Evolutionary conservation across 148 eudicot species (phyloP).

Genomic region (Nepenthes gracilis): DNA sequence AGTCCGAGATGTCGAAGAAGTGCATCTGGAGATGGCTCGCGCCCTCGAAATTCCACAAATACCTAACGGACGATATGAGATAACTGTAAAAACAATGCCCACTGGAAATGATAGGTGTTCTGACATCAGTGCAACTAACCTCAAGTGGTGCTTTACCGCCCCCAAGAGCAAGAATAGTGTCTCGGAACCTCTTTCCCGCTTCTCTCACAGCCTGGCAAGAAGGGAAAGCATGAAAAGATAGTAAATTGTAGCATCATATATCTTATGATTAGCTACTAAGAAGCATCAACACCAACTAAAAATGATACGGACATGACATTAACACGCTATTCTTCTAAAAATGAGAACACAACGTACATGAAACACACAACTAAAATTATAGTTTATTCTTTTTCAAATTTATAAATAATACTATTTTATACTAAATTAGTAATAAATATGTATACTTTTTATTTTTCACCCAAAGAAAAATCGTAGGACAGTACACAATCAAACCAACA

Average conservation of each 20-base stretch:
- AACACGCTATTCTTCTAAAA: too few species aligned
- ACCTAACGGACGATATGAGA: slow-evolving; percentile 30
- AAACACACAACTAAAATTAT: too few species aligned
- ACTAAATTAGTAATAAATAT: too few species aligned
- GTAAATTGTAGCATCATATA: background rate
- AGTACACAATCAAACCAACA: too few species aligned
- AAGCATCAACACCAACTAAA: too few species aligned
- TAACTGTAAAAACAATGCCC: background rate
- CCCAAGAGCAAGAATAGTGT: slow-evolving; percentile 94
- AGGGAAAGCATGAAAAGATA: slow-evolving; percentile 2
- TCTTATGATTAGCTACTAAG: background rate
- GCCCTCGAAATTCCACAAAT: slow-evolving; percentile 86
- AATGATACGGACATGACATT: too few species aligned
- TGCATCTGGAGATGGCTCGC: slow-evolving; percentile 95
- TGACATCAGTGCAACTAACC: slow-evolving; percentile 22
- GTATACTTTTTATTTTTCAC: too few species aligned
- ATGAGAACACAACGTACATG: too few species aligned
- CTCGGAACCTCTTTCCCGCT: slow-evolving; percentile 84
- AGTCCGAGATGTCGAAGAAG: slow-evolving; percentile 95
- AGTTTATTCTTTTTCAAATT: too few species aligned
- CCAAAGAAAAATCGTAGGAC: too few species aligned
- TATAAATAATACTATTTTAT: too few species aligned
- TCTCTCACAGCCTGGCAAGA: slow-evolving; percentile 66
- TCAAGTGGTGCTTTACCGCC: slow-evolving; percentile 92
- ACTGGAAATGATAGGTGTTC: too few species aligned